phyloP scores from a whole-genome alignment of 1,284 basidiomycete species.

The Apiotrichum veenhuisii region DNA sequence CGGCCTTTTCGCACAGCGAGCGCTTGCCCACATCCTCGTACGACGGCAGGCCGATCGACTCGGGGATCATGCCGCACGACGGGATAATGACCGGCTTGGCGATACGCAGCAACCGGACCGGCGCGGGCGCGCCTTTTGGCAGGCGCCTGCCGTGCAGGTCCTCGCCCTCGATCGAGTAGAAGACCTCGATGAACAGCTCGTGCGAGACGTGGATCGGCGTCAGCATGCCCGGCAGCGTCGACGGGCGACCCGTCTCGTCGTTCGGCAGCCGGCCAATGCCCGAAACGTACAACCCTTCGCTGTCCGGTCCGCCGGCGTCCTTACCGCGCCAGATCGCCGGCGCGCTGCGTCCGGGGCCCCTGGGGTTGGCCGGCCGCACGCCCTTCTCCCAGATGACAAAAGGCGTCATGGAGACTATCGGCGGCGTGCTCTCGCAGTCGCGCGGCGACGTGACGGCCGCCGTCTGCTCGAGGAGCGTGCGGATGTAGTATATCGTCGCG shows the following conservation, averaged over 20 bases:
- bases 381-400: conserved; percentile 24
- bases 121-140: not conserved
- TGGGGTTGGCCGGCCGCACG: conserved; percentile 8
- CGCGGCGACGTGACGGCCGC: conserved; percentile 30
- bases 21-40: not conserved
- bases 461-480: conserved; percentile 30
- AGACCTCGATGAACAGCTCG: conserved; percentile 33
- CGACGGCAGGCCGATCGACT: conserved; percentile 1
- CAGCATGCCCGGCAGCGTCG: conserved; percentile 30
- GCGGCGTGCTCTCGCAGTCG: conserved; percentile 17
- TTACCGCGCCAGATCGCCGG: conserved; percentile 33
- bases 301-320: conserved; percentile 15
- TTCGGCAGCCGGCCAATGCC: conserved; percentile 31
- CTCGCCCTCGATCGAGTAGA: conserved; percentile 37
- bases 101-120: conserved; percentile 9
- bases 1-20: not conserved
- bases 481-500: conserved; percentile 31
- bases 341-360: conserved; percentile 10
- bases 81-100: conserved; percentile 13
- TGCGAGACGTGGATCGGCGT: conserved; percentile 40
- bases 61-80: conserved; percentile 17
- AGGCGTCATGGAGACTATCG: conserved; percentile 7
- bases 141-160: conserved; percentile 20
- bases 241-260: conserved; percentile 34
- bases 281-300: conserved; percentile 9